Percentiles rank a stretch among this genome's conserved stretches.
These are phyloP conservation scores for Monascus ruber DNA, from an alignment of 2,329 filamentous ascomycete species.

Conservation along the genomic window DNA sequence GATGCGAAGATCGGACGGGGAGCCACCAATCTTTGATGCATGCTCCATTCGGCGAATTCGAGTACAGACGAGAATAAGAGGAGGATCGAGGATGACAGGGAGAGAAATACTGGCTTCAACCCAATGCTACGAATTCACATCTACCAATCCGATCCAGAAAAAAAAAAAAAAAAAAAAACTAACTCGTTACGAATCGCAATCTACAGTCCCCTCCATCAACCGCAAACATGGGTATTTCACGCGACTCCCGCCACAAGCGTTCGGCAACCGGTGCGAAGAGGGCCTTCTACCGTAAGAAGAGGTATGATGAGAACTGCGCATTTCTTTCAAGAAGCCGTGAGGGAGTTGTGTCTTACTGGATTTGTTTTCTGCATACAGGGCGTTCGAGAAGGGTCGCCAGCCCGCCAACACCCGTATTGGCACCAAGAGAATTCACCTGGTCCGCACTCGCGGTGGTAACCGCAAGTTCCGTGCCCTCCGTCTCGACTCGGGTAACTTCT, in stretches of 20 bases:
- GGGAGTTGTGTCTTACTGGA: conserved; percentile 48
- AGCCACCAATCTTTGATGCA: no score
- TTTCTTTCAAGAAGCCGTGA: conserved; percentile 1
- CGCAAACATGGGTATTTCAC: conserved; percentile 98
- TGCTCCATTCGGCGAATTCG: no score
- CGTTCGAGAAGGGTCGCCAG: conserved; percentile 99
- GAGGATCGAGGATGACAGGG: no score
- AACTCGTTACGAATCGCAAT: conserved; percentile 6
- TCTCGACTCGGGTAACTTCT: conserved; percentile 98
- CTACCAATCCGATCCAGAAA: neutral
- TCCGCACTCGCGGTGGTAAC: conserved; percentile 97
- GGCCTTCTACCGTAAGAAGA: conserved; percentile 67
- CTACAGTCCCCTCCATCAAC: conserved; percentile 45
- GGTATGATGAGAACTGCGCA: conserved; percentile 49
- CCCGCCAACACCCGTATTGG: conserved; percentile 99
- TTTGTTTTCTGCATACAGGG: conserved; percentile 61
- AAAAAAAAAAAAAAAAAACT: neutral
- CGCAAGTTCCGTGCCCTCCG: conserved; percentile 98
- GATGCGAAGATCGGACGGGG: no score
- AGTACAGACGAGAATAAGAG: no score
- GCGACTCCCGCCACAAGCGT: conserved; percentile 99
- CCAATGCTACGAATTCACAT: no score
- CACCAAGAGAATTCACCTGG: conserved; percentile 87
- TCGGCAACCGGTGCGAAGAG: conserved; percentile 98
- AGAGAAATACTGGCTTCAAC: no score